phyloP scores from a whole-genome alignment of 176 grass and related monocot species.

The Musa itinerans region DNA sequence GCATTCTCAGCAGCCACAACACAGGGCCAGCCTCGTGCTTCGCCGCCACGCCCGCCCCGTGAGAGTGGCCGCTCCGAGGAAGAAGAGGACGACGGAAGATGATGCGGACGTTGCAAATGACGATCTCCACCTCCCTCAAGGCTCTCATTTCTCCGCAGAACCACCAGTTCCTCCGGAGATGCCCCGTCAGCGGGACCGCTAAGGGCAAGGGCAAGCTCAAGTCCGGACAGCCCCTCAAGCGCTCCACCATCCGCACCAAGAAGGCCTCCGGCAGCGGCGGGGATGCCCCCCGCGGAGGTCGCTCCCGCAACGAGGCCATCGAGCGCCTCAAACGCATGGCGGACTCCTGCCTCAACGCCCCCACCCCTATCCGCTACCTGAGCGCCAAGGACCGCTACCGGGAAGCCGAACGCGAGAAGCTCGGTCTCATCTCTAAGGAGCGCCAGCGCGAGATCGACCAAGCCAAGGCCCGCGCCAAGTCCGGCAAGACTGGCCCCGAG shows the following conservation, averaged over 20 bases:
- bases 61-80: neutral
- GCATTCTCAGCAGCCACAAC: no score
- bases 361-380: conserved; percentile 50
- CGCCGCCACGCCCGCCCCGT: no score
- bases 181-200: conserved; percentile 54
- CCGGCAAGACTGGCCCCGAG: conserved; percentile 27
- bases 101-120: neutral
- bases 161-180: conserved; percentile 38
- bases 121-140: conserved; percentile 8
- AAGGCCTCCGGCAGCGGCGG: conserved; percentile 3
- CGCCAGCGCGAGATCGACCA: conserved; percentile 68
- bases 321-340: conserved; percentile 51
- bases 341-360: conserved; percentile 56
- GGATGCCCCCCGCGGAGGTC: neutral
- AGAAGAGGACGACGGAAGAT: neutral
- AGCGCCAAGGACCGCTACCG: conserved; percentile 44
- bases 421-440: conserved; percentile 74
- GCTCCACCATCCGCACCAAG: conserved; percentile 35
- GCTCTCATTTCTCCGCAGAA: conserved; percentile 4
- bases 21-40: no score
- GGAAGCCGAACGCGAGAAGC: conserved; percentile 71
- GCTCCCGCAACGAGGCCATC: conserved; percentile 37
- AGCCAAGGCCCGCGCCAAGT: conserved; percentile 54
- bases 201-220: conserved; percentile 80
- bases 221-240: conserved; percentile 38